Evolutionary conservation across 169 alveolate species (phyloP), one percentile per base, ranked within the genome.

Genomic region (Cryptosporidium sp.): DNA sequence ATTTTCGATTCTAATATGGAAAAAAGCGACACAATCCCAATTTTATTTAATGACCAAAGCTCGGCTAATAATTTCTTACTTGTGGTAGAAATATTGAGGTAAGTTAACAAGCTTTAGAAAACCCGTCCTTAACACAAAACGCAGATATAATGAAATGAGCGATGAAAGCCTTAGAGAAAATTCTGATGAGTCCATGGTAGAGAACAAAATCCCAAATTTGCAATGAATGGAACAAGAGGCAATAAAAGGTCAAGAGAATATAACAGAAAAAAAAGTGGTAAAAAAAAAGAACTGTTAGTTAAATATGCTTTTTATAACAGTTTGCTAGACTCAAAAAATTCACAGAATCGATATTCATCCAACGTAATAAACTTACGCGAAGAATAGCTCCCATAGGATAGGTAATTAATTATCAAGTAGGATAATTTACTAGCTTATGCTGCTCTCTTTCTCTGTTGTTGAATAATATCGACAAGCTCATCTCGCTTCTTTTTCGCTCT

Each of bases 401-500:
- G 3, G 67, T 55, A n/a, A 55, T 55, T 55, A 23, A 55, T 23
- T 55, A 55, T 8, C 35, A 55, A 35, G 35, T 55, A n/a, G 71
- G 33, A 26, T 29, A 65, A 26, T 29, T 35, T 65, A 65, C 18
- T n/a, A 65, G 23, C 45, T 65, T 80, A 80, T 80, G 89, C 89
- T 62, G 93, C 94, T 69, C 93, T 93, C 93, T 95, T 96, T 91
- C 98, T 95, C 93, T 96, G 98, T 68, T 93, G 91, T 71, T 94
- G 95, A 84, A 98, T 97, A 62, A 96, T 95, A 67, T 93, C 95
- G 74, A 93, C 94, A 84, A 98, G 92, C 92, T 96, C 98, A 71
- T 94, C 98, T 91, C 99, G 95, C 97, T 98, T 98, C 71, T 95
- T 96, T 95, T 97, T 97, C 67, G 99, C 99, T 92, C 99, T 97